Evolutionary conservation across 768 basidiomycete genomes (phyloP), one percentile per base, ranked within the genome.

Genomic region (Boletus subcaerulescens): DNA sequence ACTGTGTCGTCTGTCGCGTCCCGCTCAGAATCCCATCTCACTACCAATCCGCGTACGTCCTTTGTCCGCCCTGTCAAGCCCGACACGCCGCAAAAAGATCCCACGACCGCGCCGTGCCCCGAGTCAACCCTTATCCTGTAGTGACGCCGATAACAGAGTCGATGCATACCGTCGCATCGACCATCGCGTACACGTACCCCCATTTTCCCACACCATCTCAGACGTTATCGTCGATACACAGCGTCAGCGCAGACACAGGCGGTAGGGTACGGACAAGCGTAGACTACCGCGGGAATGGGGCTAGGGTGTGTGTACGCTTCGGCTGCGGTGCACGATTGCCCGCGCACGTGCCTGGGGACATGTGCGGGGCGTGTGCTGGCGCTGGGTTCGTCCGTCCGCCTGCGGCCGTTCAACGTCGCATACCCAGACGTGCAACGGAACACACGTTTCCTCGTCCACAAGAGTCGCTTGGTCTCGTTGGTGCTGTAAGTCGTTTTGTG

Each of bases 281-380:
- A 8, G 29, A 29, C 29, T 29, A 2, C 29, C 9, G 9, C 29
- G 29, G 8, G 29, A 29, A 5, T 29, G 29, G 3, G 11, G 33
- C 6, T 13, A 18, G 5, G 5, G 47, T 54, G 10, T 66, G 65
- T 22, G 49, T 57, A 52, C 61, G 67, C 42, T 57, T 50, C 8
- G 67, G 67, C 7, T 66, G 65, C 17, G 59, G 61, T 5, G 47
- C 41, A 0, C 53, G 48, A 3, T 12, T 69, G 4, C 46, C 50
- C 2, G 2, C 18, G 29, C 41, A 55, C 31, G 40, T 38, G 9
- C n/a, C 13, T 2, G 48, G 55, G 6, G 46, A 50, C 20, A n/a
- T 57, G 15, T 66, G 65, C 11, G 48, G 46, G n/a, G 45, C 18
- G 15, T 66, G 67, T 35, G 35, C 45, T 2, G n/a, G 47, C 15